phyloP scores from a whole-genome alignment of 805 yeast species.

The Sugiyamaella boreocaroliniensis region DNA sequence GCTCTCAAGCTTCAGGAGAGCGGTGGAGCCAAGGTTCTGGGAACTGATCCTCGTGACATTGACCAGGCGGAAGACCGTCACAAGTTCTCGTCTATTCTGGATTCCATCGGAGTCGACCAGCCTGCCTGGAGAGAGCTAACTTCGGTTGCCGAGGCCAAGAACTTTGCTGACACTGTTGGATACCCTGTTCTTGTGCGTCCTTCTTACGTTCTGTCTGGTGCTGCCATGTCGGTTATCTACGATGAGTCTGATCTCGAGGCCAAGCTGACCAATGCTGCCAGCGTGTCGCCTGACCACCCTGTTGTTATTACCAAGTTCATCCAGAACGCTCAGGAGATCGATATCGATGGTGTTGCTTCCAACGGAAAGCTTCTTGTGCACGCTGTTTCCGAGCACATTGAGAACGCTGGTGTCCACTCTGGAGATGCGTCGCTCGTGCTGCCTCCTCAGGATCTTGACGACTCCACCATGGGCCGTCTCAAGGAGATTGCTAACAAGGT shows the following conservation, averaged over 20 bases:
- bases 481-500: constrained; percentile 89
- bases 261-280: constrained; percentile 80
- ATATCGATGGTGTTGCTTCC: constrained; percentile 92
- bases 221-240: constrained; percentile 94
- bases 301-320: constrained; percentile 95
- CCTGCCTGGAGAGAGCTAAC: constrained; percentile 97
- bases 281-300: constrained; percentile 93
- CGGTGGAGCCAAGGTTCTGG: constrained; percentile 80
- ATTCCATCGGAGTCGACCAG: constrained; percentile 89
- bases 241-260: constrained; percentile 70
- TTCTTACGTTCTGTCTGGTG: constrained; percentile 94
- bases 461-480: constrained; percentile 59
- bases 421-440: constrained; percentile 96
- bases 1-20: constrained; percentile 71
- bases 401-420: constrained; percentile 97
- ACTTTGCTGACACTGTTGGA: constrained; percentile 77
- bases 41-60: constrained; percentile 90
- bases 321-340: constrained; percentile 94
- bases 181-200: constrained; percentile 98
- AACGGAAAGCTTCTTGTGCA: constrained; percentile 86
- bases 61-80: constrained; percentile 98
- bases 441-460: constrained; percentile 80
- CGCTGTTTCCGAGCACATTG: constrained; percentile 96
- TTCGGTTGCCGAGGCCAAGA: constrained; percentile 75
- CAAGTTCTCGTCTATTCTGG: constrained; percentile 90